phyloP scores from a whole-genome alignment of 306 rosid species.

The Rosa rugosa region DNA sequence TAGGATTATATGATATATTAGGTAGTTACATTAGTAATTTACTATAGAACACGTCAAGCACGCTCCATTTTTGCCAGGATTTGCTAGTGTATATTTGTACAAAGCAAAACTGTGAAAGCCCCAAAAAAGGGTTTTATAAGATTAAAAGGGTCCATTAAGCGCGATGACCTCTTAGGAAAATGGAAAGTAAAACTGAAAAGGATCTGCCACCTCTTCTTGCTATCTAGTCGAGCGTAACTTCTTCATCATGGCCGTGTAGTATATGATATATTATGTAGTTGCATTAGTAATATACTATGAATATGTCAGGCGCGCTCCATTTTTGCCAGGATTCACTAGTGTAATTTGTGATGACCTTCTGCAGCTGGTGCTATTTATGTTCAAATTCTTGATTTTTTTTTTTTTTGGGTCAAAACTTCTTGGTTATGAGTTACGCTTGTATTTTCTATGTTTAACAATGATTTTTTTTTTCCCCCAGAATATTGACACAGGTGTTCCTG shows the following conservation, averaged over 20 bases:
- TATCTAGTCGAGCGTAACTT: background rate
- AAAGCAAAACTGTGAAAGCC: too few species aligned
- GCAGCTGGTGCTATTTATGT: background rate
- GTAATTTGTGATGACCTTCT: background rate
- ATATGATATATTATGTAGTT: background rate
- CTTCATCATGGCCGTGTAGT: background rate
- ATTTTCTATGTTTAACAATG: background rate
- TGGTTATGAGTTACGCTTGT: background rate
- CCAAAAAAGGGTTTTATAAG: too few species aligned
- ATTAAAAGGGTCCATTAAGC: too few species aligned
- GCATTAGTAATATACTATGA: background rate
- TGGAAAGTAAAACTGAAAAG: background rate
- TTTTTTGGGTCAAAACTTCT: background rate
- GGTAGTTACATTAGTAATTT: background rate
- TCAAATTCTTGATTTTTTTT: too few species aligned
- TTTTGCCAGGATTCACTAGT: background rate
- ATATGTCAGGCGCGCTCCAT: too few species aligned
- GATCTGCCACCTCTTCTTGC: background rate
- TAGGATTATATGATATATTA: background rate
- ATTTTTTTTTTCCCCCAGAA: conserved; percentile 37
- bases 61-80: background rate
- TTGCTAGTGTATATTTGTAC: background rate
- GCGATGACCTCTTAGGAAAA: background rate
- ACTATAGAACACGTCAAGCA: background rate
- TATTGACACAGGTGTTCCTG: conserved; percentile 30